Base-by-base conservation (phyloP, 257 asterid species). In the Knoxia roxburghii region DNA sequence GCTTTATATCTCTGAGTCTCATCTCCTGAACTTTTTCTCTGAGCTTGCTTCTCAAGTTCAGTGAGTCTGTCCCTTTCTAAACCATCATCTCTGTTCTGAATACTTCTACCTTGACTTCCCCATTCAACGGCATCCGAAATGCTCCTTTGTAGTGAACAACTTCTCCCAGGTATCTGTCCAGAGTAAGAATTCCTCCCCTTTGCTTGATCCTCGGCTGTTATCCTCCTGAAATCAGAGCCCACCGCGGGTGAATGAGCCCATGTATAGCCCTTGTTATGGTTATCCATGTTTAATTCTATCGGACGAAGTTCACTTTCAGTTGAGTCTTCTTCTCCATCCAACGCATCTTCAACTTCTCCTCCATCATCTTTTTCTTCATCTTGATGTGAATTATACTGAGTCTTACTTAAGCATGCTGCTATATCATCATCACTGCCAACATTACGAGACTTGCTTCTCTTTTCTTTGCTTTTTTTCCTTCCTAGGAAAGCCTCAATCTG, bases 401-500 rank as follows among this genome's bases (percentile, higher is more conserved):
- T 23, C 66, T 57, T 81, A 17, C 80, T 82, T 63, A 73, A 66
- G 52, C 69, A 66, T 49, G 78, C 56, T 0, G 74, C 79, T 50
- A 70, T 65, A 30, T 76, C 80, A 60, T 79, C 85, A 39, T 70
- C 82, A 48, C 74, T 79, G 66, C 79, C 60, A 43, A 23, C 40
- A 35, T 59, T 73, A 18, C 10, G 66, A 18, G 72, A 54, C 57
- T 50, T 62, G 1, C 57, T 55, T 65, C 69, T 72, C 64, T 68
- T 76, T 35, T 67, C 64, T 54, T 71, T 80, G n/a, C 63, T 81
- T 41, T 74, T 68, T 67, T 87, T 89, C 18, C 79, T 41, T n/a
- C 88, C 82, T 2, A 89, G 86, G 77, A 89, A 89, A 43, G 73
- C 83, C 73, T 87, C 96, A 7, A 89, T 84, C 27, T 92, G 98